Evolutionary conservation across 257 asterid species (phyloP).

Genomic region (Voacanga thouarsii): DNA sequence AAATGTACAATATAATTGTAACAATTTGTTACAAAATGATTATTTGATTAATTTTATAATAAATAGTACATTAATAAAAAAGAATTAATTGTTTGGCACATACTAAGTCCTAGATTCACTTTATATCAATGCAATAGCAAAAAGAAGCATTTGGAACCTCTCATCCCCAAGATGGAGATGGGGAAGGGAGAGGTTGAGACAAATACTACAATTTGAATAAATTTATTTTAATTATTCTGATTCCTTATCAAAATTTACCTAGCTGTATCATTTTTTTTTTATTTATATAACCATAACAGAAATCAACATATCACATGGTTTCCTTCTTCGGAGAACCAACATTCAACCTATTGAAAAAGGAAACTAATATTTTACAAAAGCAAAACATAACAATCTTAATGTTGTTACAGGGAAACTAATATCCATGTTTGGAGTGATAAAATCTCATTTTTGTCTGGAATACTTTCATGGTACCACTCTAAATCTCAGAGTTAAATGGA

Average conservation of each 20-base stretch:
- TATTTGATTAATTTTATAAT: too few species aligned
- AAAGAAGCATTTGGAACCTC: too few species aligned
- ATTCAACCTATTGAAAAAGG: neutral
- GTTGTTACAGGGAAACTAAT: too few species aligned
- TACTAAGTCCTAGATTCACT: too few species aligned
- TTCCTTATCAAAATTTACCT: constrained; percentile 10
- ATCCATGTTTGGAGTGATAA: neutral
- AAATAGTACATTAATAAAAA: too few species aligned
- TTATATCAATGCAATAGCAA: too few species aligned
- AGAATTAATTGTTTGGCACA: too few species aligned
- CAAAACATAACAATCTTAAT: too few species aligned
- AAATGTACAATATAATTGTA: too few species aligned
- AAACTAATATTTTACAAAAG: neutral
- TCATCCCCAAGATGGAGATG: too few species aligned
- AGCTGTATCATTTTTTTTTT: constrained; percentile 3
- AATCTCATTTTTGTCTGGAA: neutral
- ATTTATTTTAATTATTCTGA: neutral
- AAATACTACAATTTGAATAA: neutral
- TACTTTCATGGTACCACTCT: neutral
- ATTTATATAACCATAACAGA: neutral
- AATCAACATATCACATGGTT: constrained; percentile 5
- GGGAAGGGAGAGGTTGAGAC: too few species aligned
- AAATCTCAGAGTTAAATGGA: neutral
- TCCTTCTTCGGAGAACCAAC: constrained; percentile 1
- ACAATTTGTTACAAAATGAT: too few species aligned